Conservation (phyloP, 2,329 filamentous ascomycete species). For the Scopulariopsis brevicaulis region DNA sequence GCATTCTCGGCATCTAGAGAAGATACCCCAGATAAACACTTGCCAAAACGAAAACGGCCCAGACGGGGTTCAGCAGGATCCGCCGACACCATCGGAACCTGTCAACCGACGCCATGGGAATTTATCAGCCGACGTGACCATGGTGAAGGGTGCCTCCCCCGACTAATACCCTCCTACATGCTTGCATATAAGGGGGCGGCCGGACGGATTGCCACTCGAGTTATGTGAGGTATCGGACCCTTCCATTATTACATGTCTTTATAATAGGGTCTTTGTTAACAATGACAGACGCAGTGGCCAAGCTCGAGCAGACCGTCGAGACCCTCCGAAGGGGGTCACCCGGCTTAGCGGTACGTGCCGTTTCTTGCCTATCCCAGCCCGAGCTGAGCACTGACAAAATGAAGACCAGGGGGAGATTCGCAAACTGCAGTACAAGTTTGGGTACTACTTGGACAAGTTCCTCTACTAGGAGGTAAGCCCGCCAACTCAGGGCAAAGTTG, state of each 20-base stretch:
- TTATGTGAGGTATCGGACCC: not conserved
- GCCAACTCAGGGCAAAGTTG: not conserved
- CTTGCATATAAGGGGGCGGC: not conserved
- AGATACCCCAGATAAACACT: no score
- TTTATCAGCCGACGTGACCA: not conserved
- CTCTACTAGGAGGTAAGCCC: constrained; percentile 39
- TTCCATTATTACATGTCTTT: not conserved
- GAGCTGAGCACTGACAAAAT: not conserved
- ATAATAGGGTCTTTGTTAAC: not conserved
- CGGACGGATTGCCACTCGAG: not conserved
- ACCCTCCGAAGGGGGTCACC: constrained; percentile 10
- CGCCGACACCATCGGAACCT: not conserved
- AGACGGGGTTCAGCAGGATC: not conserved
- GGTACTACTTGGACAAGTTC: constrained; percentile 48
- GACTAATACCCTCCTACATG: no score
- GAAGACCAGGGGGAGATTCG: constrained; percentile 42
- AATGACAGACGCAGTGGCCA: constrained; percentile 2
- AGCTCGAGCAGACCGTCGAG: constrained; percentile 9
- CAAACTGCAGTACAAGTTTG: constrained; percentile 45
- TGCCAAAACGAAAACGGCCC: not conserved
- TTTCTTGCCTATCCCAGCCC: not conserved
- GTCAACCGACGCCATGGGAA: no score
- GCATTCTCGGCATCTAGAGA: no score
- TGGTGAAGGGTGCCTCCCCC: no score
- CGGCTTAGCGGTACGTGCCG: constrained; percentile 9